Conservation (phyloP, 225 moss, liverwort and hornwort genomes). For the Pleurozium schreberi region DNA sequence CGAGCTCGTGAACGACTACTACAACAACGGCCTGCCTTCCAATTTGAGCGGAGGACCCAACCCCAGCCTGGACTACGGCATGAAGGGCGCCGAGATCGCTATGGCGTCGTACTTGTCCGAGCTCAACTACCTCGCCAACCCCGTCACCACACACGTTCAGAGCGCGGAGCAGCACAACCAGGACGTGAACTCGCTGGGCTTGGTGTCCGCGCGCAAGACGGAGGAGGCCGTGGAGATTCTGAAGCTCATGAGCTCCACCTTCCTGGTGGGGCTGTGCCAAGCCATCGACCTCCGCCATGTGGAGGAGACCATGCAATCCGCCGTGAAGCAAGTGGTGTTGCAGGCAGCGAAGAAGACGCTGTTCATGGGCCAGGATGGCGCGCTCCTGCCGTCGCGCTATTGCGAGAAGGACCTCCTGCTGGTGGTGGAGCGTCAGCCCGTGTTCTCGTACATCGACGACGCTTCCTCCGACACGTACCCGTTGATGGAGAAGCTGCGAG, state of each 20-base stretch:
- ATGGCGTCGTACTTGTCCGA: conserved; percentile 45
- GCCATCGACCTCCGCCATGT: not conserved
- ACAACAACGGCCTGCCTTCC: conserved; percentile 48
- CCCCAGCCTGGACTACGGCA: conserved; percentile 52
- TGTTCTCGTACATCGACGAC: conserved; percentile 5
- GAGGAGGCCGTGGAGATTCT: conserved; percentile 37
- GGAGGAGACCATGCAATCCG: not conserved
- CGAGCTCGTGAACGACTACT: conserved; percentile 52
- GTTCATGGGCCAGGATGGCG: not conserved
- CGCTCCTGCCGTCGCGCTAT: not conserved
- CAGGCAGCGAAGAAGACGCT: not conserved
- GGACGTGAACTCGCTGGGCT: conserved; percentile 42
- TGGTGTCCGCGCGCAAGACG: conserved; percentile 45
- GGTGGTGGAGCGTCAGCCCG: conserved; percentile 16
- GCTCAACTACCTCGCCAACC: conserved; percentile 45
- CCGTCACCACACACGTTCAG: conserved; percentile 43
- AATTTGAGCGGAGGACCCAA: conserved; percentile 28
- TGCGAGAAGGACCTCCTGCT: conserved; percentile 28
- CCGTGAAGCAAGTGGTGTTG: not conserved
- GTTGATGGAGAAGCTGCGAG: conserved; percentile 36
- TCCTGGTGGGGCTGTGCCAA: not conserved
- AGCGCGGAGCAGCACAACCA: conserved; percentile 57
- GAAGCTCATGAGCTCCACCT: conserved; percentile 25
- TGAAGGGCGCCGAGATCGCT: conserved; percentile 61
- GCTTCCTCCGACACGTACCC: conserved; percentile 9